Base-by-base conservation (phyloP, 164 flowering plant species). In the Berberis vulgaris region DNA sequence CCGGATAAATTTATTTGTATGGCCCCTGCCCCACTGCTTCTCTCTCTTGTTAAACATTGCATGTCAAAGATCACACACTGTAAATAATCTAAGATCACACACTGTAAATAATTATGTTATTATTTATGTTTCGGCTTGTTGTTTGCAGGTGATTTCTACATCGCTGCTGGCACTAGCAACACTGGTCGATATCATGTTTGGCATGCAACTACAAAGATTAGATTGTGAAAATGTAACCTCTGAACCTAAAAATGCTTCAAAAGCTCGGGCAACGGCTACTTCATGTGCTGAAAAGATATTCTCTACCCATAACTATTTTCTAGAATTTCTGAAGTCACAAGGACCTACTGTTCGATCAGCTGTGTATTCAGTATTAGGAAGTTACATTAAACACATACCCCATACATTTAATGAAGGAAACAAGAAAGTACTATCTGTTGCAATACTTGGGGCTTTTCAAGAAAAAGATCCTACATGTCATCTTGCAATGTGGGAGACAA, bases 381-480 rank as follows among this genome's bases (percentile, higher is more conserved):
- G 97, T 74, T 83, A 69, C 61, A 72, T 87, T 50, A 84, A 84
- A 73, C 88, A 88, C 63, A 71, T 84, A 56, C 92, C 91, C 66
- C 78, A 80, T 53, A 77, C 59, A 71, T 74, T 84, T 61, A 76
- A 72, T 75, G 92, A 94, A 73, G 88, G 73, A 69, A 81, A 82
- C 69, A 69, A 84, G 76, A 87, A 85, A 77, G 68, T 44, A 61
- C 63, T 89, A 63, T 79, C 97, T 10, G 59, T 78, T 26, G 64
- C 80, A 42, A 76, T 95, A 59, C 87, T 91, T 76, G 99, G 99
- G 69, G 82, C 88, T 64, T 86, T 91, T 73, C 91, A 87, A 72
- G 99, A 95, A 77, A 89, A 81, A 67, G 82, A 86, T 72, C 91
- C 99, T 46, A 44, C 82, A 58, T 91, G 97, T 73, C 94, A 95